A percentile compares a stretch with the other conserved stretches of the same genome.
Evolutionary conservation across 1,284 basidiomycete species (phyloP).

Genomic region (Athelia psychrophila): DNA sequence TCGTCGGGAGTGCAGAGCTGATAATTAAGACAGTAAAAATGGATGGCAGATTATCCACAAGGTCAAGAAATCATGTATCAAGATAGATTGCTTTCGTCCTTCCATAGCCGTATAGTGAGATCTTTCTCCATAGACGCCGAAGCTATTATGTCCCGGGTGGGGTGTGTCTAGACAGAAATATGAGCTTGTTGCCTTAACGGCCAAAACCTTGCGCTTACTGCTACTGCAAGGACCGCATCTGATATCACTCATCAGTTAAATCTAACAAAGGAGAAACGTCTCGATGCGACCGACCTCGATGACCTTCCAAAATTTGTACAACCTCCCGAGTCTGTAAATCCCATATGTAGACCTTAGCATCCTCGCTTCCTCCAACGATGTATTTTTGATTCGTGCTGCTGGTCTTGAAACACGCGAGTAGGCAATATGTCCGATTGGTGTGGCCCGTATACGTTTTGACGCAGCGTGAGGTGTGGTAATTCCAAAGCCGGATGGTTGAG

Average conservation of each 20-base stretch:
- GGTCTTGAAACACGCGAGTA: conserved; percentile 60
- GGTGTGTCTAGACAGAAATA: conserved; percentile 56
- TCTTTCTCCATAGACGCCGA: conserved; percentile 86
- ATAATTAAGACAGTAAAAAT: too few relatives aligned
- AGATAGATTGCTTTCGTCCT: conserved; percentile 30
- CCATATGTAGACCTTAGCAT: conserved; percentile 87
- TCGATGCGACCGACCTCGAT: conserved; percentile 55
- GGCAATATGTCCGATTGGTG: conserved; percentile 76
- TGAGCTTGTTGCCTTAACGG: conserved; percentile 6
- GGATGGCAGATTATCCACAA: too few relatives aligned
- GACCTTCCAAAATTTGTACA: conserved; percentile 73
- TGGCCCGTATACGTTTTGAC: conserved; percentile 92
- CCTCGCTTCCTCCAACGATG: conserved; percentile 89
- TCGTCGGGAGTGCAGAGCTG: too few relatives aligned
- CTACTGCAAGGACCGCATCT: conserved; percentile 77
- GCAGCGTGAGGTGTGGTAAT: conserved; percentile 87
- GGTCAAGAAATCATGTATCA: too few relatives aligned
- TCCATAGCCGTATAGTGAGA: conserved; percentile 77
- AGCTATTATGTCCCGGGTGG: conserved; percentile 69
- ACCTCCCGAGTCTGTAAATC: conserved; percentile 84
- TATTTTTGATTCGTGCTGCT: conserved; percentile 51
- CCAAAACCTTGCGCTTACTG: conserved; percentile 43
- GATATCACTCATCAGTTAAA: conserved; percentile 9
- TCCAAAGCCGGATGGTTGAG: conserved; percentile 92
- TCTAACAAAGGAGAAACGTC: conserved; percentile 1